phyloP scores from a whole-genome alignment of 75 land plant genomes.

The Sequoiadendron giganteum region DNA sequence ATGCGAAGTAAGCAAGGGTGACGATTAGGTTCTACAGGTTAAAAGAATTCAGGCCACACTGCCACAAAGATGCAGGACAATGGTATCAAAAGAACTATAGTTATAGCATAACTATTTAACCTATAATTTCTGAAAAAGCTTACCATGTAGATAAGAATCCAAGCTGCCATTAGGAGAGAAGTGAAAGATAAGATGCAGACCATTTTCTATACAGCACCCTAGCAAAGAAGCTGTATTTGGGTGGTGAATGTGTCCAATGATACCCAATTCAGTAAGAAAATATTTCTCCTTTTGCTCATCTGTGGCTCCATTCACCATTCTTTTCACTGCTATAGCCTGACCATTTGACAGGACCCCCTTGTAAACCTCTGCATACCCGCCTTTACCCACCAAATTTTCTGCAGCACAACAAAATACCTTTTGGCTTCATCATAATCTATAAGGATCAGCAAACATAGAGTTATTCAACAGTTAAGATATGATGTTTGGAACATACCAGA shows the following conservation, averaged over 20 bases:
- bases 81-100: neutral
- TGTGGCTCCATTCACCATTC: constrained; percentile 28
- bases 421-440: neutral
- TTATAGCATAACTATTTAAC: neutral
- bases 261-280: constrained; percentile 43
- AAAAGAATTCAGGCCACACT: neutral
- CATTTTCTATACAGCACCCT: constrained; percentile 45
- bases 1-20: neutral
- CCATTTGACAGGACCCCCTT: constrained; percentile 31
- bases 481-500: constrained; percentile 2
- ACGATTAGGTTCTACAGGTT: neutral
- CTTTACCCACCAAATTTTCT: constrained; percentile 47
- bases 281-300: constrained; percentile 31
- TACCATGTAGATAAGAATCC: constrained; percentile 40
- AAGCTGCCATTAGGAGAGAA: constrained; percentile 45
- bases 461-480: neutral
- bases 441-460: neutral
- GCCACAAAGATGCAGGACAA: neutral
- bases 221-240: constrained; percentile 36
- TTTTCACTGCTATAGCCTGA: constrained; percentile 41
- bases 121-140: neutral
- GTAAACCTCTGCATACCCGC: constrained; percentile 44
- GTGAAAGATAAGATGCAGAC: constrained; percentile 40
- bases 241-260: constrained; percentile 42
- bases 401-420: constrained; percentile 13